Percentiles rank a stretch among this genome's conserved stretches.
These are phyloP conservation scores for Bromus sterilis DNA, from an alignment of 176 grass and related monocot species.

Conservation along the genomic window DNA sequence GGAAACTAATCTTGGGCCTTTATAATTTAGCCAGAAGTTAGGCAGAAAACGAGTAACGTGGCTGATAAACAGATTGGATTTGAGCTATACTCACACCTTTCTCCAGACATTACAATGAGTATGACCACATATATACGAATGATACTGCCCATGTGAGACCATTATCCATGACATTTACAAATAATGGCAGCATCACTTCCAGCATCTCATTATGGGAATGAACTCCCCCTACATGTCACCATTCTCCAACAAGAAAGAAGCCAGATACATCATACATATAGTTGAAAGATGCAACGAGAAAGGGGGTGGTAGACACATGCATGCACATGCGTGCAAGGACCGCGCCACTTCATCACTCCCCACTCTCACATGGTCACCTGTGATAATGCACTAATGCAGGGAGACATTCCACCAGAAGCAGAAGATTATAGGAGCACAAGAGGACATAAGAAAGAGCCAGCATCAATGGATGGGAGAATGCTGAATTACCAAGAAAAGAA, in stretches of 20 bases:
- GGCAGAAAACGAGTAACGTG: neutral
- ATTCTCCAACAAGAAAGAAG: conserved; percentile 26
- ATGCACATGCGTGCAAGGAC: conserved; percentile 45
- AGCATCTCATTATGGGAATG: conserved; percentile 18
- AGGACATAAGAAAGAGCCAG: conserved; percentile 18
- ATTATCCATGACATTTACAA: conserved; percentile 1
- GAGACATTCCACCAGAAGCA: conserved; percentile 16
- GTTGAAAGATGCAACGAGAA: conserved; percentile 19
- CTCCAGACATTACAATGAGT: neutral
- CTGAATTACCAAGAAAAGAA: conserved; percentile 18
- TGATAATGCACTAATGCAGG: conserved; percentile 43
- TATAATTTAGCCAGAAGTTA: neutral
- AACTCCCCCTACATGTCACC: conserved; percentile 8
- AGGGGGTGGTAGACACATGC: conserved; percentile 22
- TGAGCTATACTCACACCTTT: neutral
- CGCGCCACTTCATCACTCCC: conserved; percentile 30
- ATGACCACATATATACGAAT: conserved; percentile 1
- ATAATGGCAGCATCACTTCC: conserved; percentile 12
- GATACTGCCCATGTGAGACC: conserved; percentile 16
- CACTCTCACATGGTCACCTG: conserved; percentile 33
- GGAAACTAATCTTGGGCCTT: neutral
- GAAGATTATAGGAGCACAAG: conserved; percentile 5
- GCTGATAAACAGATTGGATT: neutral
- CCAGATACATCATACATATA: conserved; percentile 18
- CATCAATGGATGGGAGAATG: conserved; percentile 1